phyloP scores from a whole-genome alignment of 441 rosid species.

The Flueggea neowawraea region DNA sequence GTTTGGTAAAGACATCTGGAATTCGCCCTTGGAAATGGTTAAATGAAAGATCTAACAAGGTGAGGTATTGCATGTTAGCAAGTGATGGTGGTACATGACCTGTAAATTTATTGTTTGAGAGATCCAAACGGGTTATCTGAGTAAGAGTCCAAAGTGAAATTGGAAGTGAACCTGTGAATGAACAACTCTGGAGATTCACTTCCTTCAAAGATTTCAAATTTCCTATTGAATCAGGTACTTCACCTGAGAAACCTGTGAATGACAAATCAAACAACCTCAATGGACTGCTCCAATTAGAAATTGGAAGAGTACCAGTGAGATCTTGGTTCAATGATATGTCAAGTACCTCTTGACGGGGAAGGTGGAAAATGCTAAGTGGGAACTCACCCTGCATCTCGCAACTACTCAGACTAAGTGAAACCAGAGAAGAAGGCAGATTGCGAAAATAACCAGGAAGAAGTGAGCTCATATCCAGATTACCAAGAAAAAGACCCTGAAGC shows the following conservation, averaged over 20 bases:
- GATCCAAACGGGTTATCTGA: no score
- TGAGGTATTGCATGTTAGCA: no score
- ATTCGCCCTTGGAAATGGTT: no score
- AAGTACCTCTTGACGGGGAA: conserved; percentile 13
- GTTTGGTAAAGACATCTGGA: no score
- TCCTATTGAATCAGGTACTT: background rate
- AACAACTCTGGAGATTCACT: no score
- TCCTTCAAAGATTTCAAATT: background rate
- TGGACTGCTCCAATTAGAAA: conserved; percentile 18
- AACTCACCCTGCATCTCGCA: conserved; percentile 16
- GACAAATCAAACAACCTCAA: conserved; percentile 13
- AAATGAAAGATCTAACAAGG: no score
- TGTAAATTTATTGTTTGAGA: no score
- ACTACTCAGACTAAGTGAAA: background rate
- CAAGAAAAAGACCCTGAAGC: background rate
- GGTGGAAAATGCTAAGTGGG: conserved; percentile 15
- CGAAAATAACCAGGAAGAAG: background rate
- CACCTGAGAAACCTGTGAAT: conserved; percentile 4
- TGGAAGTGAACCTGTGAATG: no score
- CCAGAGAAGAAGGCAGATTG: background rate
- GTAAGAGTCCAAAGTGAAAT: no score
- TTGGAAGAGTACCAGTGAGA: conserved; percentile 15
- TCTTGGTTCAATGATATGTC: background rate
- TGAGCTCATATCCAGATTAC: background rate
- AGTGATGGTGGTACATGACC: no score